These are phyloP conservation scores for Aristolochia californica DNA, from an alignment of 164 flowering plant genomes.

Conservation along the genomic window DNA sequence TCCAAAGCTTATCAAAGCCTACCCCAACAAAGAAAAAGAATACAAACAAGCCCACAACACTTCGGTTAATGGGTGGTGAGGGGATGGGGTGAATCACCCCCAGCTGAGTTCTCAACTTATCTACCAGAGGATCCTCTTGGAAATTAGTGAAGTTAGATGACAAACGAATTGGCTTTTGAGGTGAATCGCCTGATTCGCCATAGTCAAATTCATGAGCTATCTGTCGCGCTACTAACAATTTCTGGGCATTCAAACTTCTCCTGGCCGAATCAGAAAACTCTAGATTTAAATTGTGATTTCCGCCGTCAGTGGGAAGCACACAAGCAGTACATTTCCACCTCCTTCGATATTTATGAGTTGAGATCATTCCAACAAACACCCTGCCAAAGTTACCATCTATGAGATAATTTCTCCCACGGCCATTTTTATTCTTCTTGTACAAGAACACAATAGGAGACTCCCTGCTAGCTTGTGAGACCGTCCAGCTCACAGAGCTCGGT, in stretches of 20 bases:
- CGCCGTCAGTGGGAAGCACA: slow-evolving; percentile 8
- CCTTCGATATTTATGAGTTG: neutral
- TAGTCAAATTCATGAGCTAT: slow-evolving; percentile 35
- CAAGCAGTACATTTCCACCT: slow-evolving; percentile 11
- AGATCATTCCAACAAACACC: slow-evolving; percentile 7
- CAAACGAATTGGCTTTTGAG: slow-evolving; percentile 22
- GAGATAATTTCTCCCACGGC: neutral
- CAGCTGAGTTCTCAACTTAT: slow-evolving; percentile 81
- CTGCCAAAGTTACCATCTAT: neutral
- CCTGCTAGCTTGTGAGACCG: slow-evolving; percentile 12
- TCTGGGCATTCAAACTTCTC: slow-evolving; percentile 19
- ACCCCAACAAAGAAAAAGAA: slow-evolving; percentile 93
- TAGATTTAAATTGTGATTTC: slow-evolving; percentile 16
- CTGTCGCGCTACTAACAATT: slow-evolving; percentile 22
- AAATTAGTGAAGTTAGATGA: slow-evolving; percentile 46
- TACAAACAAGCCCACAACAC: slow-evolving; percentile 55
- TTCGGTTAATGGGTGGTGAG: slow-evolving; percentile 62
- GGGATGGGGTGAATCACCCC: slow-evolving; percentile 94
- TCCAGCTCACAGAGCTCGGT: slow-evolving; percentile 24
- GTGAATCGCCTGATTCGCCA: slow-evolving; percentile 14
- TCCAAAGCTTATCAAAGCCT: slow-evolving; percentile 86
- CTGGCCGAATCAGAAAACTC: slow-evolving; percentile 24
- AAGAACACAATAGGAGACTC: slow-evolving; percentile 7
- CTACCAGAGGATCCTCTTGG: slow-evolving; percentile 73
- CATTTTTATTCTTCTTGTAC: slow-evolving; percentile 4